Evolutionary conservation across 2,329 filamentous ascomycete species (phyloP).

Genomic region (Alternaria alternata): DNA sequence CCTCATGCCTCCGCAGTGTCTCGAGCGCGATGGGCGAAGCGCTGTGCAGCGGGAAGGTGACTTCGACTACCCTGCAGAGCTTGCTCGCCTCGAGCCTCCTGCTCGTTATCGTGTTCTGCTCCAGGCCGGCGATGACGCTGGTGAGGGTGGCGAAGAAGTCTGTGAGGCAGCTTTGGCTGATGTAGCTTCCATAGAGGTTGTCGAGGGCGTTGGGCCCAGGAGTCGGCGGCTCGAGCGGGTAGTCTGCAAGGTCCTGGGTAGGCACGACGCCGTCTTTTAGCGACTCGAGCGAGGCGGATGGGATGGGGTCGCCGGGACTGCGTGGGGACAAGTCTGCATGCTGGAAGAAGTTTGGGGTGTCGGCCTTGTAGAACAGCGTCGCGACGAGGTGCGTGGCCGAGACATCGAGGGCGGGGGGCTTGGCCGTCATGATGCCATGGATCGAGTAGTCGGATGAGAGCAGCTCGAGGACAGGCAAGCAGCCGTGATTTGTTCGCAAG

Average conservation of each 20-base stretch:
- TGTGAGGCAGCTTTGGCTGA: slow-evolving; percentile 64
- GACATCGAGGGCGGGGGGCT: not conserved
- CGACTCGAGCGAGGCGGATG: slow-evolving; percentile 41
- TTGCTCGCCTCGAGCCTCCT: slow-evolving; percentile 66
- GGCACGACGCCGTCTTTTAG: slow-evolving; percentile 59
- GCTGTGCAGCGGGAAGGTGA: slow-evolving; percentile 67
- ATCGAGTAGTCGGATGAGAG: not conserved
- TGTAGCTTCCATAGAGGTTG: slow-evolving; percentile 63
- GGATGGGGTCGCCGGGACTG: slow-evolving; percentile 40
- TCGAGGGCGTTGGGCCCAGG: slow-evolving; percentile 64
- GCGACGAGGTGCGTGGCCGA: slow-evolving; percentile 40
- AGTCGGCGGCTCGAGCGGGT: slow-evolving; percentile 63
- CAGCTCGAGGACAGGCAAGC: too few relatives aligned
- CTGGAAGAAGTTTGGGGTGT: slow-evolving; percentile 50
- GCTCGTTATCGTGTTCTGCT: slow-evolving; percentile 58
- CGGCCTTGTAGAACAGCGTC: slow-evolving; percentile 51
- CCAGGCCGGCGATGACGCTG: slow-evolving; percentile 58
- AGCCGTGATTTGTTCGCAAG: too few relatives aligned
- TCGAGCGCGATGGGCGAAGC: slow-evolving; percentile 62
- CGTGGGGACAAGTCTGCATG: slow-evolving; percentile 58
- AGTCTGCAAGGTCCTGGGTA: slow-evolving; percentile 60
- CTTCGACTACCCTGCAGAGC: slow-evolving; percentile 71
- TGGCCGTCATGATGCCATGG: not conserved
- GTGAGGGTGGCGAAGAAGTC: slow-evolving; percentile 64
- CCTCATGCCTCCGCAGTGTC: slow-evolving; percentile 80